phyloP scores from a whole-genome alignment of 108 stramenopile species.

The Cyclotella atomus region DNA sequence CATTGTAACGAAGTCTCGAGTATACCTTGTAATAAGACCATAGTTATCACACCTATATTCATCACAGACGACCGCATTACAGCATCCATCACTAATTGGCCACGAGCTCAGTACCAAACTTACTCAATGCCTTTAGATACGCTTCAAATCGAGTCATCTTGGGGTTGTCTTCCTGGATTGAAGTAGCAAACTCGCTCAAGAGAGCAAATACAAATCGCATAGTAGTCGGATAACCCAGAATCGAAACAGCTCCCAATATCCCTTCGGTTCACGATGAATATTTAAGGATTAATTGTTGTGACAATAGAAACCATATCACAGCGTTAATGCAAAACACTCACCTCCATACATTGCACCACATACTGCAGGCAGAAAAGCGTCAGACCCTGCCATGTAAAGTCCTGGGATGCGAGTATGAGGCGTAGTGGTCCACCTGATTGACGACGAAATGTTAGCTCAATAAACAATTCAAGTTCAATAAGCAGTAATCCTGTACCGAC shows the following conservation, averaged over 20 bases:
- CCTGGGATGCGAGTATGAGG: constrained; percentile 53
- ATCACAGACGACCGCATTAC: no score
- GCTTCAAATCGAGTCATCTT: constrained; percentile 21
- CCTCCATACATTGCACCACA: constrained; percentile 65
- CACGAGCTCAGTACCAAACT: constrained; percentile 18
- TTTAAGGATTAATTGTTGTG: no score
- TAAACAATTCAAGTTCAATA: no score
- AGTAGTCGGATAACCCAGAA: constrained; percentile 7
- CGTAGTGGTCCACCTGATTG: constrained; percentile 67
- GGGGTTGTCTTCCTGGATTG: constrained; percentile 14
- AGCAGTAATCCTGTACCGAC: no score
- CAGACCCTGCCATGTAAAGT: constrained; percentile 47
- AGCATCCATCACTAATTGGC: no score
- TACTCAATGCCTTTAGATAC: constrained; percentile 16
- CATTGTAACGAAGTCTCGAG: no score
- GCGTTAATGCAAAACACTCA: no score
- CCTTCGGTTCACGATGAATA: no score
- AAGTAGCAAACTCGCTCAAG: constrained; percentile 16
- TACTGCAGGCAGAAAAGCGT: constrained; percentile 55
- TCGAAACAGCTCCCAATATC: constrained; percentile 42
- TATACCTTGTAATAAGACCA: no score
- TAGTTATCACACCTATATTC: no score
- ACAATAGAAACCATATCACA: no score
- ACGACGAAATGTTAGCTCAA: no score
- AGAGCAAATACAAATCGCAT: constrained; percentile 22